Evolutionary conservation across 345 rosid species (phyloP), one percentile per base, ranked within the genome.

Genomic region (Geranium rotundifolium): DNA sequence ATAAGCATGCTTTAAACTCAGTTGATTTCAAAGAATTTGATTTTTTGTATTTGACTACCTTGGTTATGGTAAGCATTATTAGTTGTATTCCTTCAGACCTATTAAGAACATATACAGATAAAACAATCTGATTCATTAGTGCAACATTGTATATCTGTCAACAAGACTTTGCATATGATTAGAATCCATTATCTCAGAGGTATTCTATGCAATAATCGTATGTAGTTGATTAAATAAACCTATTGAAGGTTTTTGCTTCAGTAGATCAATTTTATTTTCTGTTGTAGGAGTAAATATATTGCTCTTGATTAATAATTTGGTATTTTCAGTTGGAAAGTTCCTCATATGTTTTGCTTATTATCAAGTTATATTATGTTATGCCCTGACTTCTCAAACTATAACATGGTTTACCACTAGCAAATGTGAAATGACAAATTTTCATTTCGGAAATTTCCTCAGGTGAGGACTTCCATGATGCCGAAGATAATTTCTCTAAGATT

Each of bases 391-490:
- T 37, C 7, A 37, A 37, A 37, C 46, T 37, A 37, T 10, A 10
- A 37, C 46, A 37, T 37, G 46, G 46, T 37, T 6, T 37, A 37
- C 46, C 46, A 46, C 52, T 46, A 46, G 15, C 52, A 46, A 46
- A 46, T 7, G 52, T 9, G 52, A 46, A 46, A 9, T 46, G 12
- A 46, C 12, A 46, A 46, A 46, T 46, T 46, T 46, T 0, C 15
- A 9, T 17, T 69, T 54, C 29, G 37, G 34, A 41, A 58, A 71
- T 50, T 62, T 74, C 70, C 67, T 64, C 79, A 93, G 99, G 92
- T 56, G 97, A 93, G 54, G 76, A 74, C 13, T 93, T 86, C 76
- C 80, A 85, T 69, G 99, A 95, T 68, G 93, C 95, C 27, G 75
- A 88, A 77, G 80, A 74, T 17, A 82, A 82, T 61, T 86, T 88